Evolutionary conservation across 805 yeast species (phyloP).

Genomic region (Candida montana): DNA sequence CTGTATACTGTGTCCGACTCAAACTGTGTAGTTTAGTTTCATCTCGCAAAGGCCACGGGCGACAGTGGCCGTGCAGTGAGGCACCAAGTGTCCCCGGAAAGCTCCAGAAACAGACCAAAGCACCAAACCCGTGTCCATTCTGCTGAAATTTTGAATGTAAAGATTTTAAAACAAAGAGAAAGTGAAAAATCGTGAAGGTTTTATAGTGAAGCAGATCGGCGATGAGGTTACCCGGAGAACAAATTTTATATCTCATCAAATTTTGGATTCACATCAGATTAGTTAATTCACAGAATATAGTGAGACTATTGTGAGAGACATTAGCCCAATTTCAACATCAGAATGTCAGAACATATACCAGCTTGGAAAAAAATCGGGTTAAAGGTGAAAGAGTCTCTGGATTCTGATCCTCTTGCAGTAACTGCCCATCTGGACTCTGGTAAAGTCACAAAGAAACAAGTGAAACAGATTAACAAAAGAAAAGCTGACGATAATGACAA

Average conservation of each 20-base stretch:
- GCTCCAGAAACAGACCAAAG: background rate
- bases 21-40: slow-evolving; percentile 25
- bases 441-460: slow-evolving; percentile 36
- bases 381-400: slow-evolving; percentile 44
- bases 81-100: background rate
- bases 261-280: no score
- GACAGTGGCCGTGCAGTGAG: slow-evolving; percentile 1
- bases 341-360: slow-evolving; percentile 43
- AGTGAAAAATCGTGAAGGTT: background rate
- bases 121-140: slow-evolving; percentile 4
- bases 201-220: background rate
- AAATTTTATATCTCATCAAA: no score
- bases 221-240: slow-evolving; percentile 9
- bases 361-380: slow-evolving; percentile 83
- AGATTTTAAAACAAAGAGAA: slow-evolving; percentile 1
- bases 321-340: no score
- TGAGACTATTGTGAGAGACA: background rate
- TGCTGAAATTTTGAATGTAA: slow-evolving; percentile 24
- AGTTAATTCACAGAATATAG: no score
- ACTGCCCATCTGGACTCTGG: slow-evolving; percentile 41
- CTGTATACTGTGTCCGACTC: slow-evolving; percentile 25
- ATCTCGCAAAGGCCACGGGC: slow-evolving; percentile 22
- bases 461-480: slow-evolving; percentile 33
- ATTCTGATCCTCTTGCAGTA: slow-evolving; percentile 40
- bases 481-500: slow-evolving; percentile 12